Base-by-base conservation (phyloP, 352 stramenopile species). In the Peronospora farinosa region DNA sequence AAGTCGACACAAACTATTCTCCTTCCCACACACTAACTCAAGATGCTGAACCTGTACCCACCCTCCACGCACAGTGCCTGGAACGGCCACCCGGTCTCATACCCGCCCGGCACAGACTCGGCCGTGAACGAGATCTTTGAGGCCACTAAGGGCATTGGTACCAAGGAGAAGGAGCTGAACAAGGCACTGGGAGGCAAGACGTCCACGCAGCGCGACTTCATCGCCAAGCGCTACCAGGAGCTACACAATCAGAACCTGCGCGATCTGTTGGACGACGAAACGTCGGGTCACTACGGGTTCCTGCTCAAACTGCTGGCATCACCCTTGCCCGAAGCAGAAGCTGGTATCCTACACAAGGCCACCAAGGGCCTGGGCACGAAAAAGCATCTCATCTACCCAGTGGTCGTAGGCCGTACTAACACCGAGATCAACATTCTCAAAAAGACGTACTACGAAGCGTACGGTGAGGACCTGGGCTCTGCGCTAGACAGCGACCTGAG, bases 361-460 rank as follows among this genome's bases (percentile, higher is more conserved):
- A 87, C 72, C 35, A 82, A 84, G 62, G 75, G 76, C 11, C 53
- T 51, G 2, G 74, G 72, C 47, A 87, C 75, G 9, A 68, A 45
- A 7, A 74, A 86, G 52, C 67, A 79, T 39, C 67, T 65, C 48
- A 71, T 86, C 41, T 85, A 79, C 61, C 76, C 72, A 7, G 41
- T 66, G 1, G 40, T 66, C 28, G 63, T 84, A 16, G 74, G 65
- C 45, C 74, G 78, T 50, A 84, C 80, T 4, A 86, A 87, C 56
- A 54, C 54, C 10, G 80, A 92, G 58, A 75, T 92, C 47, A 67
- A 72, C 60, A 86, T 92, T 47, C 72, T 92, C 23, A 92, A 92
- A 74, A 86, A 89, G 66, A 81, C 78, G 0, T 92, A 75, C 64
- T 87, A 77, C 58, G 68, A 85, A 17, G 6, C 68, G 16, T 75